Evolutionary conservation across 345 rosid genomes (phyloP).

Genomic region (Salix purpurea): DNA sequence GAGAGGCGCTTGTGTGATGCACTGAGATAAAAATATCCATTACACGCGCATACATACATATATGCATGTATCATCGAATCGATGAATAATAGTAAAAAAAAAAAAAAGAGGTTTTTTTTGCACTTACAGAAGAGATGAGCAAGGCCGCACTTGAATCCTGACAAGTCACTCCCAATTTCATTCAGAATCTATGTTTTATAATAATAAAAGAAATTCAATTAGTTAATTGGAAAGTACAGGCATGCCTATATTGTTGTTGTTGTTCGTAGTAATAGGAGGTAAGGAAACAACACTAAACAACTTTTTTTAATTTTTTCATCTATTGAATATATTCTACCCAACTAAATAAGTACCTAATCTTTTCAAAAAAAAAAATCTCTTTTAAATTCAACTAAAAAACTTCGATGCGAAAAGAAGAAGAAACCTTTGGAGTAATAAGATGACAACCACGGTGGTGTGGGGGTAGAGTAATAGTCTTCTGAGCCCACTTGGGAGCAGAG

Average conservation of each 20-base stretch:
- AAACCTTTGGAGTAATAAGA: conserved; percentile 81
- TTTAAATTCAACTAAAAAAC: neutral
- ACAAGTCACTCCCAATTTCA: conserved; percentile 65
- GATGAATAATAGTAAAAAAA: neutral
- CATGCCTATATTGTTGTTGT: neutral
- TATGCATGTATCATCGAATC: too few species aligned
- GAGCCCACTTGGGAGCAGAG: conserved; percentile 77
- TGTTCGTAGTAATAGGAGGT: too few species aligned
- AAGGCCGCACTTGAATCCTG: conserved; percentile 82
- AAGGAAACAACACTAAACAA: too few species aligned
- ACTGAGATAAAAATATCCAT: conserved; percentile 29
- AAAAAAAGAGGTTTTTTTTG: too few species aligned
- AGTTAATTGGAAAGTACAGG: neutral
- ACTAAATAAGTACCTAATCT: too few species aligned
- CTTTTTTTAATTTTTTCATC: neutral
- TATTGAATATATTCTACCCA: neutral
- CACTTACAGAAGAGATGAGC: conserved; percentile 84
- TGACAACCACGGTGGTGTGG: conserved; percentile 85
- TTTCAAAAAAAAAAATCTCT: too few species aligned
- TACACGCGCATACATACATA: too few species aligned
- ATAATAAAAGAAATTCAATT: neutral
- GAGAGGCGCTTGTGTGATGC: conserved; percentile 94
- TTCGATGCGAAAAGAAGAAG: neutral
- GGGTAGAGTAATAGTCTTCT: conserved; percentile 79
- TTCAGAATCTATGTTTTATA: conserved; percentile 53